Conservation (phyloP, 495 filamentous ascomycete species). For the Recurvomyces mirabilis region DNA sequence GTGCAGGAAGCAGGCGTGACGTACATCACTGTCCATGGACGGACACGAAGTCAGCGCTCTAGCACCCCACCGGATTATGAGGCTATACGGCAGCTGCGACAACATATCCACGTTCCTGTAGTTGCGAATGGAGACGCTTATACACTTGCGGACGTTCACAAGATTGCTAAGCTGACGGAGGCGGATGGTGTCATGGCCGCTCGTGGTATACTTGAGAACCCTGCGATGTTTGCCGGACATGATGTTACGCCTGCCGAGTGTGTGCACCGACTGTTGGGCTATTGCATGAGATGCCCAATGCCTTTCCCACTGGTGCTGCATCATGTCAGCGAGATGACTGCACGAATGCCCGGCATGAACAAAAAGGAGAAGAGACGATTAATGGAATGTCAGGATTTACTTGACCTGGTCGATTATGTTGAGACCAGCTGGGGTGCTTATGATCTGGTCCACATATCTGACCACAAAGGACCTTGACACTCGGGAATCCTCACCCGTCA, state of each 20-base stretch:
- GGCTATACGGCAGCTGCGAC: conserved; percentile 40
- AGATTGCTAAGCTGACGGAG: conserved; percentile 25
- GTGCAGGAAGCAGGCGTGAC: conserved; percentile 33
- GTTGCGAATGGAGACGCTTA: conserved; percentile 55
- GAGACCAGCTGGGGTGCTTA: conserved; percentile 36
- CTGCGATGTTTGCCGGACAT: conserved; percentile 47
- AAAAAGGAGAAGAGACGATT: conserved; percentile 42
- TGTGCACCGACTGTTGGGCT: conserved; percentile 45
- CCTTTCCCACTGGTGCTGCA: conserved; percentile 50
- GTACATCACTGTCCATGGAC: conserved; percentile 55
- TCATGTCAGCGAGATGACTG: conserved; percentile 53
- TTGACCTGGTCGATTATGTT: conserved; percentile 50
- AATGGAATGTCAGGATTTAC: conserved; percentile 40
- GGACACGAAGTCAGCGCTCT: conserved; percentile 43
- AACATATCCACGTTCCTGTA: conserved; percentile 41
- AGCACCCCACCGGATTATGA: conserved; percentile 46
- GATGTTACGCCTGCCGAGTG: conserved; percentile 47
- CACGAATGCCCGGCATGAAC: conserved; percentile 24
- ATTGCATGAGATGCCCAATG: conserved; percentile 39
- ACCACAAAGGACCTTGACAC: too few species aligned
- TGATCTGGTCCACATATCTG: too few species aligned
- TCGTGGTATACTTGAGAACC: conserved; percentile 50
- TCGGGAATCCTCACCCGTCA: too few species aligned
- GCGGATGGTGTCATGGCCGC: conserved; percentile 49
- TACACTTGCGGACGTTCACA: conserved; percentile 31